phyloP scores from a whole-genome alignment of 163 green algal genomes.

The Chlamydomonas reinhardtii region DNA sequence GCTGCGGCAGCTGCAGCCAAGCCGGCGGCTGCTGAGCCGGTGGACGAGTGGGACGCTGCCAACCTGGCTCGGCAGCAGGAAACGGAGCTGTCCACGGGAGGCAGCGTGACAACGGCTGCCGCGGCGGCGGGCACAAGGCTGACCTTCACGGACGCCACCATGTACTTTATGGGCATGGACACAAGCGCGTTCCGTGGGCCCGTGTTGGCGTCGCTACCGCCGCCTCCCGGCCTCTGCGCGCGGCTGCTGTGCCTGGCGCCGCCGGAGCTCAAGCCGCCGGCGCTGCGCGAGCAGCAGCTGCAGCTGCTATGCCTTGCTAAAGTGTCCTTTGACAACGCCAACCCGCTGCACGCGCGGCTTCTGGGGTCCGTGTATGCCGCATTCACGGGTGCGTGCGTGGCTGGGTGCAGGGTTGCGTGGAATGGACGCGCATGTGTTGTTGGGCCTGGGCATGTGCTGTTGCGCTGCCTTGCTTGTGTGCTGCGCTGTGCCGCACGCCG shows the following conservation, averaged over 20 bases:
- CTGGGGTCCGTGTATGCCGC: constrained; percentile 55
- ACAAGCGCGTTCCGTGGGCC: neutral
- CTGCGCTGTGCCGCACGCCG: too few species aligned
- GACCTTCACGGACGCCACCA: constrained; percentile 31
- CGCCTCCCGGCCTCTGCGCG: constrained; percentile 39
- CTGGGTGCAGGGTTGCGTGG: too few species aligned
- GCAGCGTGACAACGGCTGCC: neutral
- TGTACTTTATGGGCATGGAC: constrained; percentile 46
- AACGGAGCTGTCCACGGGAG: neutral
- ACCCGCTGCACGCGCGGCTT: constrained; percentile 58
- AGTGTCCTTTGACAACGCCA: constrained; percentile 49
- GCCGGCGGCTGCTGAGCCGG: neutral
- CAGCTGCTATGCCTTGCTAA: constrained; percentile 60
- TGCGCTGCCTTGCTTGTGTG: too few species aligned
- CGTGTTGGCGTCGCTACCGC: constrained; percentile 23
- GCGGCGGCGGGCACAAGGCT: neutral
- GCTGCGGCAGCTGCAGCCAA: neutral
- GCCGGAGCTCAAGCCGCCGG: constrained; percentile 29
- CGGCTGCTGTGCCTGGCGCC: constrained; percentile 50
- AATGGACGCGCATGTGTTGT: neutral
- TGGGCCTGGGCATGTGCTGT: too few species aligned
- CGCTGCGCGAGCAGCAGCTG: constrained; percentile 48
- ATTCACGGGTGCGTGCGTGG: constrained; percentile 54
- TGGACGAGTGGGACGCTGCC: constrained; percentile 59
- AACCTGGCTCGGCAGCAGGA: constrained; percentile 41